A percentile compares a stretch with the other conserved stretches of the same genome.
phyloP scores from a whole-genome alignment of 1,139 yeast species.

The Kodamaea arcana region DNA sequence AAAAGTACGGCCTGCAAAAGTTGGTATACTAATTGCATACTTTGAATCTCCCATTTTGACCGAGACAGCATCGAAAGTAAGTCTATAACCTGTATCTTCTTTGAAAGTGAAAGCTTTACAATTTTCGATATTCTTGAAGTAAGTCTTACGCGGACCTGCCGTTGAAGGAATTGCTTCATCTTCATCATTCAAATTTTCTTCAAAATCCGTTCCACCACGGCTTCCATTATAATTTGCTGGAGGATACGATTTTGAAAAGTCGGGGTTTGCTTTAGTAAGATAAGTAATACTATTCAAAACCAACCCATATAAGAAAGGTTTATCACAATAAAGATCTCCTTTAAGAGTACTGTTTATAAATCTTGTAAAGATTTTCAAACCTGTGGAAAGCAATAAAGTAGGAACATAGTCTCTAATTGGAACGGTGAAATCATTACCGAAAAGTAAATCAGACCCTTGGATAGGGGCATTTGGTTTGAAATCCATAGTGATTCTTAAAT shows the following conservation, averaged over 20 bases:
- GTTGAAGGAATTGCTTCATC: constrained; percentile 26
- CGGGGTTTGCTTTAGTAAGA: constrained; percentile 14
- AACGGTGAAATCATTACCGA: constrained; percentile 65
- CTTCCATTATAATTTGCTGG: constrained; percentile 8
- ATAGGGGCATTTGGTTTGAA: constrained; percentile 41
- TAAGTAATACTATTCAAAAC: constrained; percentile 56
- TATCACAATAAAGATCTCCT: constrained; percentile 59
- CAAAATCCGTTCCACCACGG: constrained; percentile 10
- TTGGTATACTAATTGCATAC: constrained; percentile 41
- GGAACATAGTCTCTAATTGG: constrained; percentile 64
- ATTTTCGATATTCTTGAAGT: constrained; percentile 26
- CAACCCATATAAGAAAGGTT: constrained; percentile 60
- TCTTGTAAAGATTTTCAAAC: constrained; percentile 55
- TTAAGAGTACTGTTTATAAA: constrained; percentile 59
- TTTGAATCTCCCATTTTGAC: constrained; percentile 40
- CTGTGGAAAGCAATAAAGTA: constrained; percentile 37
- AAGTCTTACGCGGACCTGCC: constrained; percentile 31
- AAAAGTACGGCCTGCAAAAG: constrained; percentile 33
- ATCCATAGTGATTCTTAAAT: constrained; percentile 32
- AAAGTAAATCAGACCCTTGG: constrained; percentile 49
- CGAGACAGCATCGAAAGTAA: constrained; percentile 39
- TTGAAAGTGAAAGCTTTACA: constrained; percentile 32
- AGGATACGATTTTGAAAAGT: constrained; percentile 2
- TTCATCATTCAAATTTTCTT: constrained; percentile 25
- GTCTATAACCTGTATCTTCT: constrained; percentile 21